These are phyloP conservation scores for Colletotrichum incanum DNA, from an alignment of 2,329 filamentous ascomycete species.

Conservation along the genomic window DNA sequence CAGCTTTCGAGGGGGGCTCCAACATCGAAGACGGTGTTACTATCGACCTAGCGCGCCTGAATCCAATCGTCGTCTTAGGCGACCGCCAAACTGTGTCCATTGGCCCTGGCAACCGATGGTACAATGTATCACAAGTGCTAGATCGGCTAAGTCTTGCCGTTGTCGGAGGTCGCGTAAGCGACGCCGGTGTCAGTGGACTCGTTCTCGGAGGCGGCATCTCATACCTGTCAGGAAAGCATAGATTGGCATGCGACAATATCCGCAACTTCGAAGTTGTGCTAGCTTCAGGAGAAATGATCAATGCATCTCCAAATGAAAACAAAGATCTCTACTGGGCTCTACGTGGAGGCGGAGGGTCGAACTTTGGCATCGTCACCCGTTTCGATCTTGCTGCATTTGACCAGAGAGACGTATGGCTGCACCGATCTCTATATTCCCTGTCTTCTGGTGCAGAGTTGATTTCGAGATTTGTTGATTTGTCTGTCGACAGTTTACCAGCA, in stretches of 20 bases:
- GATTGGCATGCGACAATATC: constrained; percentile 65
- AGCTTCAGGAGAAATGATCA: constrained; percentile 60
- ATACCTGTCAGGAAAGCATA: constrained; percentile 61
- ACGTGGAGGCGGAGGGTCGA: constrained; percentile 59
- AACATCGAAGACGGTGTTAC: constrained; percentile 59
- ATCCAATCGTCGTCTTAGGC: constrained; percentile 51
- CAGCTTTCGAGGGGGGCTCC: constrained; percentile 59
- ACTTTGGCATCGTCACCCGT: constrained; percentile 56
- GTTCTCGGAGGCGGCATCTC: constrained; percentile 65
- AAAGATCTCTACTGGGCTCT: constrained; percentile 62
- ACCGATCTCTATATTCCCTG: constrained; percentile 43
- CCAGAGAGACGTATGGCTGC: constrained; percentile 51
- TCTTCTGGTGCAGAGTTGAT: constrained; percentile 42
- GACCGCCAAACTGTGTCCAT: constrained; percentile 56
- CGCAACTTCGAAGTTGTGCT: constrained; percentile 64
- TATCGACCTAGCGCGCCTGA: constrained; percentile 61
- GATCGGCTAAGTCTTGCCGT: constrained; percentile 58
- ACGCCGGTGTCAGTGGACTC: constrained; percentile 62
- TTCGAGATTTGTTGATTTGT: constrained; percentile 37
- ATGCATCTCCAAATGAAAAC: constrained; percentile 55
- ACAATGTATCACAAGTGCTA: constrained; percentile 57
- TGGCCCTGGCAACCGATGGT: constrained; percentile 62
- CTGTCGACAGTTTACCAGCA: constrained; percentile 40
- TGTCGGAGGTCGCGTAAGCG: constrained; percentile 59
- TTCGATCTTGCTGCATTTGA: constrained; percentile 50